These are phyloP conservation scores for Geranium brycei DNA, from an alignment of 345 rosid species.

Conservation along the genomic window DNA sequence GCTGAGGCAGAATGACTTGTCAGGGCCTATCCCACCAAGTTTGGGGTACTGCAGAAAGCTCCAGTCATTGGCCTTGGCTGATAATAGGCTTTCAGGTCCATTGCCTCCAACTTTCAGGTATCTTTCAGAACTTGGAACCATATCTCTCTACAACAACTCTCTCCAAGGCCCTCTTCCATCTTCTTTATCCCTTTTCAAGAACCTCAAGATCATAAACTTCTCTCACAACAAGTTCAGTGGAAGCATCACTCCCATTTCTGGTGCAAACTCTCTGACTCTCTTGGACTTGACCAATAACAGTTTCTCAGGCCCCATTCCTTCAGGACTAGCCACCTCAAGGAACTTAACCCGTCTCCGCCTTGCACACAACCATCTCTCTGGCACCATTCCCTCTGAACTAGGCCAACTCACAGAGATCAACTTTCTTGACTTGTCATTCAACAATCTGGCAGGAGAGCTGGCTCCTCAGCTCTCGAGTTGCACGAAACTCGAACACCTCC, in stretches of 20 bases:
- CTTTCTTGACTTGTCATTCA: constrained; percentile 68
- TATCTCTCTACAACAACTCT: constrained; percentile 72
- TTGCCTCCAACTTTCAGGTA: constrained; percentile 66
- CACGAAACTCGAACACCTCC: constrained; percentile 46
- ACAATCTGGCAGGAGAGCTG: constrained; percentile 45
- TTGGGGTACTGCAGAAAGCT: constrained; percentile 63
- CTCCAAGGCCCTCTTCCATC: constrained; percentile 58
- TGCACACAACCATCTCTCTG: constrained; percentile 53
- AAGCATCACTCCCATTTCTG: constrained; percentile 46
- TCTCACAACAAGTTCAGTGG: constrained; percentile 65
- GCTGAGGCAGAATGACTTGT: constrained; percentile 67
- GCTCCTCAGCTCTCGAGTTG: constrained; percentile 38
- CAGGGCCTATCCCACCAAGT: constrained; percentile 66
- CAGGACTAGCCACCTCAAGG: constrained; percentile 36
- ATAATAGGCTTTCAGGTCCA: constrained; percentile 58
- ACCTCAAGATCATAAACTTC: constrained; percentile 60
- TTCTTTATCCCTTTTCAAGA: constrained; percentile 48
- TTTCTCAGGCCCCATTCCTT: constrained; percentile 54
- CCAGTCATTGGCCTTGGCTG: constrained; percentile 54
- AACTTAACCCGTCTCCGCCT: constrained; percentile 58
- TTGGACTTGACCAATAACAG: constrained; percentile 72
- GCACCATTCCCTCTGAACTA: constrained; percentile 46
- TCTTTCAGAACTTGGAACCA: constrained; percentile 38
- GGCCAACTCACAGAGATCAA: constrained; percentile 44
- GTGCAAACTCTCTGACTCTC: constrained; percentile 43